A percentile compares a stretch with the other conserved stretches of the same genome.
phyloP scores from a whole-genome alignment of 176 grass and related monocot genomes.

The Triticum aestivum region IWGSC_CS_RefSeq_v2.1 NC_057810.1:52810391-52810890 shows the following conservation, averaged over 20 bases:
- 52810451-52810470: not conserved
- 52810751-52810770: not conserved
- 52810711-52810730: conserved; percentile 9
- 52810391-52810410: not conserved
- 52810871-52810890: not conserved
- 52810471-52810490: not conserved
- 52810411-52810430: not conserved
- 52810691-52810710: not conserved
- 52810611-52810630: no score
- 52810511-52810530: not conserved
- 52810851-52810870: not conserved
- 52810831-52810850: not conserved
- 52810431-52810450: not conserved
- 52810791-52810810: not conserved
- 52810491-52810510: conserved; percentile 1
- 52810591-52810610: no score
- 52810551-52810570: no score
- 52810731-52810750: not conserved
- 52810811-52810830: not conserved
- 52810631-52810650: no score
- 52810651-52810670: not conserved
- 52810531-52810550: not conserved
- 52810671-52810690: not conserved
- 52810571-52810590: no score
- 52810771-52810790: not conserved